Evolutionary conservation across 1,284 basidiomycete genomes (phyloP), one percentile per base, ranked within the genome.

Genomic region (Cutaneotrichosporon mucoides): DNA sequence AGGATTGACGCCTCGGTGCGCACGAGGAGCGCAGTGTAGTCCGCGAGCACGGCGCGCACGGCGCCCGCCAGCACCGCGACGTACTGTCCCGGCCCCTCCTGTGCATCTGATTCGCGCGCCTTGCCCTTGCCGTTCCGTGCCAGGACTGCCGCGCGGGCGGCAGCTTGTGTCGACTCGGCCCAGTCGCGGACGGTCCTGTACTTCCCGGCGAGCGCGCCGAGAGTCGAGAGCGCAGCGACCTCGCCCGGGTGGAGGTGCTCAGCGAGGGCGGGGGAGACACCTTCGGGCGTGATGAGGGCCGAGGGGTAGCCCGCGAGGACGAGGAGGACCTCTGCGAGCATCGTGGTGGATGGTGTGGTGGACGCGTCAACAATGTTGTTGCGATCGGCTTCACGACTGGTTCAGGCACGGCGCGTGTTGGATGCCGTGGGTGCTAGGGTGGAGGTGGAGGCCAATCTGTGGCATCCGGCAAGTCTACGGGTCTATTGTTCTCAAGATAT

Each of bases 321-420:
- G 56, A 92, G 84, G 47, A 93, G 83, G 53, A 92, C 80, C 77
- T 93, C 91, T 65, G 89, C 86, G 64, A 93, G 89, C 90, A 92
- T 86, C n/a, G 36, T 24, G 16, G 44, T 46, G 44, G 24, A 16
- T 51, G 34, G 37, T 12, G 3, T 35, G 46, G 10, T 2, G 1
- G 46, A 48, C 46, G 46, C 46, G 46, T 48, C 46, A 15, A 40
- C 13, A 16, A 35, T 48, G 46, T 48, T 48, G 46, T 48, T 48
- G 24, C 6, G 46, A 36, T 48, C 46, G 11, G 9, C 24, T 24
- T 24, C 24, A 24, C 6, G 24, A 48, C 34, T n/a, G 1, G 33
- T 48, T 48, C 46, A 48, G 46, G 46, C 33, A 48, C 46, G 46
- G 38, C 38, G 38, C 38, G 38, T 40, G 38, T 40, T 40, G 24